Evolutionary conservation across 1,284 basidiomycete genomes (phyloP).

Genomic region (Phylloporus sp.): DNA sequence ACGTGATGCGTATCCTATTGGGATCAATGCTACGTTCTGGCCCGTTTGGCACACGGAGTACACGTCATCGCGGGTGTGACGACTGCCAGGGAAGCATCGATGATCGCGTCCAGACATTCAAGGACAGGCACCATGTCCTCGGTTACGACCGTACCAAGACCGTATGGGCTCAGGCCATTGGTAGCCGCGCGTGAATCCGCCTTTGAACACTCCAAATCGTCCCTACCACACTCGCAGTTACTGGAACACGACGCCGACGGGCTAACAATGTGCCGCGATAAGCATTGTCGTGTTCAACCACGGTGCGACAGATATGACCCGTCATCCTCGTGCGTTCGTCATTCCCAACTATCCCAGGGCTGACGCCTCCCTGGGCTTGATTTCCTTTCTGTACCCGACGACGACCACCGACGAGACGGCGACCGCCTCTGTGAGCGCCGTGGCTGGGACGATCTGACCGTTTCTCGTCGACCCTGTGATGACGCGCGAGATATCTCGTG

Average conservation of each 20-base stretch:
- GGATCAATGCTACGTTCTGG: conserved; percentile 37
- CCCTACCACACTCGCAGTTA: too few species aligned
- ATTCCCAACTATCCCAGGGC: too few species aligned
- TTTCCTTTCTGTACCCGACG: conserved; percentile 36
- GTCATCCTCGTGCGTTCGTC: too few species aligned
- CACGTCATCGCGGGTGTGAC: conserved; percentile 38
- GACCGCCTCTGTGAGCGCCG: neutral
- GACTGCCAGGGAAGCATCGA: conserved; percentile 29
- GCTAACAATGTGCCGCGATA: conserved; percentile 32
- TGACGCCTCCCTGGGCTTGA: too few species aligned
- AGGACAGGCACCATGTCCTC: conserved; percentile 32
- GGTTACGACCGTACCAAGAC: conserved; percentile 33
- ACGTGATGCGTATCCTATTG: conserved; percentile 31
- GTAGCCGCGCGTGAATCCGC: conserved; percentile 23
- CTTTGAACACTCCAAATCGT: too few species aligned
- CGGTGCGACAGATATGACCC: conserved; percentile 29
- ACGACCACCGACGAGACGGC: conserved; percentile 32
- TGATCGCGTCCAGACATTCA: conserved; percentile 36
- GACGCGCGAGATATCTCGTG: conserved; percentile 7
- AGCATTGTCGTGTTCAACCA: conserved; percentile 30
- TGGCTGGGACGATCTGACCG: conserved; percentile 19
- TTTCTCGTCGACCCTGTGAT: conserved; percentile 24
- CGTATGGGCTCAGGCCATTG: conserved; percentile 34
- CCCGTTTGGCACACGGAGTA: conserved; percentile 34
- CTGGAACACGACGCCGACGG: conserved; percentile 32